Evolutionary conservation across 176 grass and related monocot genomes (phyloP).

Genomic region (Aegilops sharonensis): DNA sequence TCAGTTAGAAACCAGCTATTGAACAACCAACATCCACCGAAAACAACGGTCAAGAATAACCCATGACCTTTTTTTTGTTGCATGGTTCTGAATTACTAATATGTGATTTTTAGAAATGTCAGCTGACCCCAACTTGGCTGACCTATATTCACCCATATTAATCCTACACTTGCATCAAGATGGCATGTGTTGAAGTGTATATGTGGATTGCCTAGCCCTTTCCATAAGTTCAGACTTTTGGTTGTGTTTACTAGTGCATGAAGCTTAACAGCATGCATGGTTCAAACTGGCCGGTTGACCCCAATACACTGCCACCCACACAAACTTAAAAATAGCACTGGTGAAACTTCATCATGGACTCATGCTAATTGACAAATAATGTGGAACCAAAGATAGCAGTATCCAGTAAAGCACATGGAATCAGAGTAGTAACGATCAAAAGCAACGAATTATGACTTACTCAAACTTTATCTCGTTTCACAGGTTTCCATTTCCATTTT

Average conservation of each 20-base stretch:
- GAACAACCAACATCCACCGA: neutral
- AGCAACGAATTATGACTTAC: slow-evolving; percentile 13
- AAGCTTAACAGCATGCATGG: neutral
- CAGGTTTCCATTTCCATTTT: slow-evolving; percentile 5
- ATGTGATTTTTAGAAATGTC: slow-evolving; percentile 2
- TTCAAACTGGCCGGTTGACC: slow-evolving; percentile 19
- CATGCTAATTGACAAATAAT: slow-evolving; percentile 5
- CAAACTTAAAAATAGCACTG: slow-evolving; percentile 1
- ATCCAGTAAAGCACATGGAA: neutral
- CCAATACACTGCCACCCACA: neutral
- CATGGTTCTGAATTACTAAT: neutral
- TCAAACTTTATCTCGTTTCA: slow-evolving; percentile 21
- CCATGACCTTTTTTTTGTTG: neutral
- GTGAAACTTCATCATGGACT: neutral
- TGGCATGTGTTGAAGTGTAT: neutral
- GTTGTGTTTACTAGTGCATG: too few relatives aligned
- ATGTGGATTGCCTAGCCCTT: too few relatives aligned
- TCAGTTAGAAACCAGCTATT: neutral
- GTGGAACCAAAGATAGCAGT: neutral
- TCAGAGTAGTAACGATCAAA: neutral
- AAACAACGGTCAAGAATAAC: neutral
- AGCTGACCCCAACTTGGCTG: neutral
- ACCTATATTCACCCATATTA: slow-evolving; percentile 13
- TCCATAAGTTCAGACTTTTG: too few relatives aligned
- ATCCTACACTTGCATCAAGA: neutral